Evolutionary conservation across 768 basidiomycete genomes (phyloP).

Genomic region (Rickenella mellea): DNA sequence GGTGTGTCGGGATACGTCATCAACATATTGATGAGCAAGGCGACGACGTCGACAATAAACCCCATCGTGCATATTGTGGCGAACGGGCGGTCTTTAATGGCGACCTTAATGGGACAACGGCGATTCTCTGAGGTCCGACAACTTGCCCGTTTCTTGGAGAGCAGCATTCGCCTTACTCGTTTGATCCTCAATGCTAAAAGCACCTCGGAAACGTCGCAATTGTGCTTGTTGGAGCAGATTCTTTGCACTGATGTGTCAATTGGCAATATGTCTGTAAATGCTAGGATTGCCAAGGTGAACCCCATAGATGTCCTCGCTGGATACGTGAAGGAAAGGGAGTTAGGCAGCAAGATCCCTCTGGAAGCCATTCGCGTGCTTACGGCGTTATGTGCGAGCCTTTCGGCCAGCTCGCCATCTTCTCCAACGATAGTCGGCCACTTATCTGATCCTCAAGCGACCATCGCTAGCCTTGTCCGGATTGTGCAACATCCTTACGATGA

Average conservation of each 20-base stretch:
- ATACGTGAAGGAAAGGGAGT: constrained; percentile 57
- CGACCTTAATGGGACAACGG: constrained; percentile 49
- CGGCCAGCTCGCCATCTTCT: constrained; percentile 47
- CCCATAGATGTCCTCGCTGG: constrained; percentile 67
- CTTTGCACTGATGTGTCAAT: constrained; percentile 51
- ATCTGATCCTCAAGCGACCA: constrained; percentile 64
- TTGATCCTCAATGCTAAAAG: constrained; percentile 60
- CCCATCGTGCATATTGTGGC: constrained; percentile 69
- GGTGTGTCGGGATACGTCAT: constrained; percentile 27
- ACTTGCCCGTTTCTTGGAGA: constrained; percentile 59
- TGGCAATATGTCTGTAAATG: constrained; percentile 31
- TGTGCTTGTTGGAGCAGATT: constrained; percentile 66
- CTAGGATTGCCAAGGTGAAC: constrained; percentile 42
- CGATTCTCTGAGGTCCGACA: constrained; percentile 62
- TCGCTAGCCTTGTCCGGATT: constrained; percentile 58
- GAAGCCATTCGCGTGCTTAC: constrained; percentile 62
- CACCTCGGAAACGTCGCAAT: constrained; percentile 23
- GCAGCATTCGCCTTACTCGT: constrained; percentile 52
- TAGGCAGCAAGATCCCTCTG: constrained; percentile 50
- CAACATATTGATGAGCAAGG: constrained; percentile 64
- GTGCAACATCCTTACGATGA: constrained; percentile 78
- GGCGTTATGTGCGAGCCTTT: constrained; percentile 57
- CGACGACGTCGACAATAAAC: constrained; percentile 71
- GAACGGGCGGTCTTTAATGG: constrained; percentile 47
- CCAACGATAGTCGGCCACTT: constrained; percentile 74